Conservation (phyloP, 441 rosid genomes). For the Bocquillonia castaneifolia region DNA sequence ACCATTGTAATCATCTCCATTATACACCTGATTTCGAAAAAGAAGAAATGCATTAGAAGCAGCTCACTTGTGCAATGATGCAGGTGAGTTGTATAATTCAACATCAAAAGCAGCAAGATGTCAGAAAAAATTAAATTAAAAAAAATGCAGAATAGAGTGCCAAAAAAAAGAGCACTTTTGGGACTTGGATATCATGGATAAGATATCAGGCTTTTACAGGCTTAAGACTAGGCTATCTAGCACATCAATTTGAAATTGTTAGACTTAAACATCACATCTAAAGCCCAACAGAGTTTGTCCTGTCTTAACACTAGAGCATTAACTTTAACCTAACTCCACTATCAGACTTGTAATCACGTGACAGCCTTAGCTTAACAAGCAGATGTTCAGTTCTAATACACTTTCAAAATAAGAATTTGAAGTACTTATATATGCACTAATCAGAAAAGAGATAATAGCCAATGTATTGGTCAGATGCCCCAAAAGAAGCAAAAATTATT, state of each 20-base stretch:
- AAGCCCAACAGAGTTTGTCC: not conserved
- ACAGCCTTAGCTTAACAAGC: too few species aligned
- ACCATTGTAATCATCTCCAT: slow-evolving; percentile 95
- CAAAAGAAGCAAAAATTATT: not conserved
- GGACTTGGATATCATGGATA: too few species aligned
- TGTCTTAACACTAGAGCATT: not conserved
- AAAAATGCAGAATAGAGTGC: not conserved
- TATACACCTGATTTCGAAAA: slow-evolving; percentile 53
- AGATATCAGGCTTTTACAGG: not conserved
- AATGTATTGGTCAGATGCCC: not conserved
- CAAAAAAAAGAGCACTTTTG: not conserved
- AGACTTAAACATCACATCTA: not conserved
- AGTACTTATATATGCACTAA: not conserved
- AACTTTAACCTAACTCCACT: too few species aligned
- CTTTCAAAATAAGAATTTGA: too few species aligned
- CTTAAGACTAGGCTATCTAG: not conserved
- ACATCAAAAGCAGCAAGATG: not conserved
- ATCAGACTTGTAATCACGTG: too few species aligned
- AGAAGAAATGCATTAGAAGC: not conserved
- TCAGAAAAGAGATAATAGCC: not conserved
- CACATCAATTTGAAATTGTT: not conserved
- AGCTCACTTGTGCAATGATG: too few species aligned
- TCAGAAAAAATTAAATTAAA: not conserved
- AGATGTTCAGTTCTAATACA: too few species aligned
- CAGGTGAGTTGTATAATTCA: not conserved